phyloP scores from a whole-genome alignment of 192 early-diverging fungal species.

The Lobosporangium transversale region DNA sequence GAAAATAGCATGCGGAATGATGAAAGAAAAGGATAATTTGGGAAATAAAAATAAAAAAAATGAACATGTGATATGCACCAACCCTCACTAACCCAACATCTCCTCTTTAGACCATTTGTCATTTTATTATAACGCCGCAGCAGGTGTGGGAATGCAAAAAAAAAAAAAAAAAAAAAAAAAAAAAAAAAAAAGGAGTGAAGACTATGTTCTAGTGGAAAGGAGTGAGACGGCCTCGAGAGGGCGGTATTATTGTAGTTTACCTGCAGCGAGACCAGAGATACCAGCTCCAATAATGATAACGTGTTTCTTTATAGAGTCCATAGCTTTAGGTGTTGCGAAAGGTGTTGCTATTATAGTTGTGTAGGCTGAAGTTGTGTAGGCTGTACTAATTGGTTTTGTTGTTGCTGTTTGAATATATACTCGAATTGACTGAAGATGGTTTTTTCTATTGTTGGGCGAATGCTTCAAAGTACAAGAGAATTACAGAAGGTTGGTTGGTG shows the following conservation, averaged over 20 bases:
- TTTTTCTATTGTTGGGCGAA: no score
- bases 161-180: background rate
- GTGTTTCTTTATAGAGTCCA: slow-evolving; percentile 28
- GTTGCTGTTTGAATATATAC: no score
- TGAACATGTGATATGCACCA: background rate
- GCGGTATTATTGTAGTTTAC: slow-evolving; percentile 5
- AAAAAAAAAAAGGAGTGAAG: background rate
- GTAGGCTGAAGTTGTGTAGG: background rate
- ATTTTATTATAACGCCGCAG: background rate
- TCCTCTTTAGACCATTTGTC: background rate
- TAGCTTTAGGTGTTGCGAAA: background rate
- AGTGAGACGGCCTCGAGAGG: background rate
- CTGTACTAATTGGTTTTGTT: no score
- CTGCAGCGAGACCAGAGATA: slow-evolving; percentile 53
- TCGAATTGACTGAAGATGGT: no score
- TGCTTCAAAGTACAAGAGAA: no score
- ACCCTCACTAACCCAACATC: background rate
- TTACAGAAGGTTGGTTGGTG: no score
- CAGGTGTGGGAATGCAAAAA: background rate
- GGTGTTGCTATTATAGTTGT: background rate
- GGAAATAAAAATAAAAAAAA: background rate
- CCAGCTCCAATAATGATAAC: slow-evolving; percentile 54
- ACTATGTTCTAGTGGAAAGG: background rate
- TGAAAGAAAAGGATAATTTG: background rate
- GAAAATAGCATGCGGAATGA: background rate